Base-by-base conservation (phyloP, 108 stramenopile genomes). In the Nannochloropsis gaditana region DNA sequence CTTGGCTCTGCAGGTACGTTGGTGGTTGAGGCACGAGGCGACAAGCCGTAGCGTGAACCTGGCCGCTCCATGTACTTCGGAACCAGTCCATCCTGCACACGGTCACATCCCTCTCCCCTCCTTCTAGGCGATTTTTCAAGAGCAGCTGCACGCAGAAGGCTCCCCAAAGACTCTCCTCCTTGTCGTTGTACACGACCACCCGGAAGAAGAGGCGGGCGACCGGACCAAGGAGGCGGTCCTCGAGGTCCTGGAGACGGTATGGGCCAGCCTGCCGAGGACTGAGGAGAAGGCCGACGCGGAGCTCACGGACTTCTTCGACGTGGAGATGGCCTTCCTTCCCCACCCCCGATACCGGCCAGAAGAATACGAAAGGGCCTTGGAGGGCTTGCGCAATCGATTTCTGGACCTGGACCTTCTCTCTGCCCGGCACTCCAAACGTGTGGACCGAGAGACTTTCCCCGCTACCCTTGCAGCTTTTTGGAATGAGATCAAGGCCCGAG, bases 41-140 rank as follows among this genome's bases (percentile, higher is more conserved):
- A 31, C 31, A 31, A 31, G 31, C 31, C 31, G 31, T 31, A 31
- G 0, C 31, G 31, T 31, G 31, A 31, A 1, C 31, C 31, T 31
- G 31, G 31, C 31, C 31, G 31, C 31, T 31, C 31, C 31, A 31
- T 31, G 31, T 31, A 31, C 31, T 31, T 31, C 31, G 31, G 31
- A 31, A 31, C 0, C 31, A 31, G 31, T 31, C 31, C 31, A 31
- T 31, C 31, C 31, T 31, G 31, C 31, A 31, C 31, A 31, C 31
- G 31, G 31, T 31, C 31, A 31, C 31, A 15, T 73, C 2, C 59
- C n/a, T 73, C 3, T 2, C 59, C n/a, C 59, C 59, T 2, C n/a
- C 59, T n/a, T n/a, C n/a, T n/a, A 73, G 59, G 59, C 59, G 15
- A 73, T 73, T n/a, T 73, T 73, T n/a, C 59, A 73, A 73, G 59